Conservation (phyloP, 2,329 filamentous ascomycete genomes). For the Trichophyton schoenleinii region DNA sequence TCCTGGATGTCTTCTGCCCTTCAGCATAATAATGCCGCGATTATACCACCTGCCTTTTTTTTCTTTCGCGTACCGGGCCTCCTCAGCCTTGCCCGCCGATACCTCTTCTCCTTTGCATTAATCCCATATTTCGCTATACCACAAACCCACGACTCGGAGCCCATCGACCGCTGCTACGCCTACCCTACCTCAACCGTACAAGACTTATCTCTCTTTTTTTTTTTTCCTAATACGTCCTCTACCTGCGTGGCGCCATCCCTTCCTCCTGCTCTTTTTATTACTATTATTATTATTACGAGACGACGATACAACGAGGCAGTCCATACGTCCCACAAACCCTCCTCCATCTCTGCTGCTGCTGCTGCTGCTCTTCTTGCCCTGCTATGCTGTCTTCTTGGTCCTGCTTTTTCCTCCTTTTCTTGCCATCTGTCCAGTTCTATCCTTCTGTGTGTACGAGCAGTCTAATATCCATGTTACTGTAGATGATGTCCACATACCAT, state of each 20-base stretch:
- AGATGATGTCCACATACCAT: not conserved
- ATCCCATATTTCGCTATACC: not conserved
- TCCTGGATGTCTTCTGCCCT: not conserved
- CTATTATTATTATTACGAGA: not conserved
- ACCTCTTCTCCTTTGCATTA: not conserved
- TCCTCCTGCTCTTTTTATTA: too few relatives aligned
- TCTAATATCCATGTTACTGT: constrained; percentile 2
- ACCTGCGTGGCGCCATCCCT: not conserved
- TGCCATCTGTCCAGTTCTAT: constrained; percentile 3
- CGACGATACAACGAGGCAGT: not conserved
- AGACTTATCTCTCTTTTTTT: not conserved
- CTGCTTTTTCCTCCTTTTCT: not conserved
- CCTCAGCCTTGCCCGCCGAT: not conserved
- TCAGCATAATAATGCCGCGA: not conserved
- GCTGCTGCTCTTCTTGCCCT: not conserved
- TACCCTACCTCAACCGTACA: too few relatives aligned
- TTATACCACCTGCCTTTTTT: not conserved
- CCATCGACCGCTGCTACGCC: not conserved
- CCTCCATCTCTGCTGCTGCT: not conserved
- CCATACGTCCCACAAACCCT: not conserved
- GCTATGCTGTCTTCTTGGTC: not conserved
- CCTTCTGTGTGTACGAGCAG: constrained; percentile 3
- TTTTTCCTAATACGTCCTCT: not conserved
- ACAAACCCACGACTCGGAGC: not conserved
- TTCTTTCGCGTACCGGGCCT: not conserved